Percentiles rank a stretch among this genome's conserved stretches.
These are phyloP conservation scores for Pisolithus marmoratus DNA, from an alignment of 768 basidiomycete genomes.

Conservation along the genomic window DNA sequence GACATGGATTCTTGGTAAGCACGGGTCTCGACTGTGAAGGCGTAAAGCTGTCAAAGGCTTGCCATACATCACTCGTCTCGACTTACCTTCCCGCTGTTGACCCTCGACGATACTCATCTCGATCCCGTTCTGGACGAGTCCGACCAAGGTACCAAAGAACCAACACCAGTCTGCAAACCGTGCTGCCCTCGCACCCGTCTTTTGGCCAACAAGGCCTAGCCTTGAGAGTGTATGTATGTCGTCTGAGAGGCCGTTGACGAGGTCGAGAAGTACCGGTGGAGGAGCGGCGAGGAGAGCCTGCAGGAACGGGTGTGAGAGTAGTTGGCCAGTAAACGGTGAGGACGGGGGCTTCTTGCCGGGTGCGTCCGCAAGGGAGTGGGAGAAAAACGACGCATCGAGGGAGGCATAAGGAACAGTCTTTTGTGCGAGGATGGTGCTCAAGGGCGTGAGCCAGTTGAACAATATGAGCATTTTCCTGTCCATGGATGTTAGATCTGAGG, in stretches of 20 bases:
- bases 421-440: slow-evolving; percentile 66
- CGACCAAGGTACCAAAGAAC: slow-evolving; percentile 73
- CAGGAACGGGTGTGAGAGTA: slow-evolving; percentile 54
- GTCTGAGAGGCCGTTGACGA: slow-evolving; percentile 69
- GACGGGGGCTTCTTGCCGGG: slow-evolving; percentile 4
- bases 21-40: slow-evolving; percentile 59
- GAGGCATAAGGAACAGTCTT: slow-evolving; percentile 60
- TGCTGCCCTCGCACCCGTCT: slow-evolving; percentile 61
- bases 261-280: slow-evolving; percentile 75
- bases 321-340: slow-evolving; percentile 11
- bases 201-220: slow-evolving; percentile 63
- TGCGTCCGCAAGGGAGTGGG: slow-evolving; percentile 17
- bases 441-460: slow-evolving; percentile 80
- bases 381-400: slow-evolving; percentile 15
- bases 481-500: slow-evolving; percentile 3
- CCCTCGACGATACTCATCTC: slow-evolving; percentile 67
- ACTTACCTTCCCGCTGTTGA: slow-evolving; percentile 57
- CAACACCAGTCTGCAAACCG: slow-evolving; percentile 84
- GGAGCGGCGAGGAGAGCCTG: slow-evolving; percentile 74
- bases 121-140: slow-evolving; percentile 77
- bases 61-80: too few species aligned
- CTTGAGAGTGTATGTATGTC: slow-evolving; percentile 73
- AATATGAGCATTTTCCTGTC: slow-evolving; percentile 72
- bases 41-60: not conserved
- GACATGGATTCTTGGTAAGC: slow-evolving; percentile 70